phyloP scores from a whole-genome alignment of 2,329 filamentous ascomycete species.

The Zymoseptoria pseudotritici region DNA sequence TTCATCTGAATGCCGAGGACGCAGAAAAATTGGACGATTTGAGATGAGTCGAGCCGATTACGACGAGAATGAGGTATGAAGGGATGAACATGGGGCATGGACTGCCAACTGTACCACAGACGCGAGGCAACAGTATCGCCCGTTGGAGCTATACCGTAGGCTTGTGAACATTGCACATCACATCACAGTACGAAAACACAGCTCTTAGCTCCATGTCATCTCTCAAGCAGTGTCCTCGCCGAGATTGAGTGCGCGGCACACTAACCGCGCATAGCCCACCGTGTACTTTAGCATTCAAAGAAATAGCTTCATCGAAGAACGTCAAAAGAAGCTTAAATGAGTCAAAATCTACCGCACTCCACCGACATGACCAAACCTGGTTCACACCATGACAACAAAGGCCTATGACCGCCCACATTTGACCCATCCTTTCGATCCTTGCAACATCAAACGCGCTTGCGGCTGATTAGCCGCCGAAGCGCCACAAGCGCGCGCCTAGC shows the following conservation, averaged over 20 bases:
- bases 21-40: not conserved
- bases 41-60: not conserved
- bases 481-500: not conserved
- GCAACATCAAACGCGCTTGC: not conserved
- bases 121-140: not conserved
- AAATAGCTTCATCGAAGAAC: not conserved
- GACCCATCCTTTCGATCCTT: not conserved
- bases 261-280: not conserved
- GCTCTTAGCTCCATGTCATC: not conserved
- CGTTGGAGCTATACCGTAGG: not conserved
- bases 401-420: not conserved
- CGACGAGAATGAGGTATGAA: not conserved
- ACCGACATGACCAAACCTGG: not conserved
- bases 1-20: constrained; percentile 41
- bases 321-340: not conserved
- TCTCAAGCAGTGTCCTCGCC: too few relatives aligned
- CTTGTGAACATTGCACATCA: not conserved
- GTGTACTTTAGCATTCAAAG: not conserved
- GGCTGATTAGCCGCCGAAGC: not conserved
- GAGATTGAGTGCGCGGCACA: too few relatives aligned
- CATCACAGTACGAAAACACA: not conserved
- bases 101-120: not conserved
- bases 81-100: not conserved
- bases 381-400: not conserved
- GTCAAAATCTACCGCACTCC: not conserved